Base-by-base conservation (phyloP, 1,284 basidiomycete species). In the Sphaerobolus stellatus region DNA sequence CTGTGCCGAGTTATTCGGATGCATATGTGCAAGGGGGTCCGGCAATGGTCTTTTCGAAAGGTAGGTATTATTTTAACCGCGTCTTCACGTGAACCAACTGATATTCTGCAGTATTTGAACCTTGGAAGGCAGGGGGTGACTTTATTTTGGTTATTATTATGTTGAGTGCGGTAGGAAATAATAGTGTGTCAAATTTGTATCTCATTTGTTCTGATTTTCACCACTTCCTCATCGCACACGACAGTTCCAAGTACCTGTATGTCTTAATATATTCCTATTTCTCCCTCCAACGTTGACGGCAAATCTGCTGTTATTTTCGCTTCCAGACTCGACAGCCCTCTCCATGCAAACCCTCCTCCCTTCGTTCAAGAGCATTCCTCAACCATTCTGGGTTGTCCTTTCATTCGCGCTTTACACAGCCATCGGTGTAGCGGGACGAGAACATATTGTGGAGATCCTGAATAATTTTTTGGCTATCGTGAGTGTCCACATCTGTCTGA, bases 101-200 rank as follows among this genome's bases (percentile, higher is more conserved):
- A 3, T 29, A 40, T 22, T 68, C 71, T 1, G 69, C 77, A 52
- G 72, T 76, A 1, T 65, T 80, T 13, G 68, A 71, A 0, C 76
- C 74, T 1, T 77, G 77, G 71, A 70, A 73, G 48, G 76, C 75
- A 13, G 78, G 79, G 52, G 83, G 82, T 31, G 78, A 78, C 59
- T 84, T 88, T 60, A 67, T 86, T 25, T 70, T 85, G 4, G 79
- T 83, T 36, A 56, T 87, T 11, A 69, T 88, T 29, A 70, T 82
- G 0, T 71, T 88, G 40, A 80, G 77, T 9, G 77, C 79, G 24
- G 25, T 50, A 24, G 31, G 29, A n/a, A 36, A 50, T 20, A 50
- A 50, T 27, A 40, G 48, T 50, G 29, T 16, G 48, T 40, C n/a
- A n/a, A n/a, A 14, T 22, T n/a, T n/a, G n/a, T n/a, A n/a, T n/a